These are phyloP conservation scores for Zychaea mexicana DNA, from an alignment of 371 early-diverging fungal species.

Conservation along the genomic window DNA sequence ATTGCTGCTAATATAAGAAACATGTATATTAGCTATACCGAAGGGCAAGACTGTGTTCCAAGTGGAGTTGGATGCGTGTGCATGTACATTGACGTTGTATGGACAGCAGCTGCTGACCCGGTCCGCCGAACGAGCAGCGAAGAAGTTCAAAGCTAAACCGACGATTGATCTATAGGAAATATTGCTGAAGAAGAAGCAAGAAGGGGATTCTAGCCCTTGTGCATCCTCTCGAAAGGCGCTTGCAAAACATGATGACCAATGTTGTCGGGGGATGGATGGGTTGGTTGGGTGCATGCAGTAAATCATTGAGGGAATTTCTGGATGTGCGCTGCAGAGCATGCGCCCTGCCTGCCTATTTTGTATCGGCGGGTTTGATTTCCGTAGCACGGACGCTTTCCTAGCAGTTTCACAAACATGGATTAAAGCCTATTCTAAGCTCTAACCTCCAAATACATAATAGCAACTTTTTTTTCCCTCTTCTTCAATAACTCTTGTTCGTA, in stretches of 20 bases:
- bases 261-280: background rate
- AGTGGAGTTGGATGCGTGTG: constrained; percentile 44
- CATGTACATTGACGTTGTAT: constrained; percentile 63
- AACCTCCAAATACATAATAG: background rate
- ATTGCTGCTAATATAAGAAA: background rate
- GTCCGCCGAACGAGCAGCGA: constrained; percentile 78
- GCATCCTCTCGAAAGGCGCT: too few species aligned
- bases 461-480: background rate
- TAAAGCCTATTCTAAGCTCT: background rate
- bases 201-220: background rate
- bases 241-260: background rate
- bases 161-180: constrained; percentile 70
- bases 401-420: constrained; percentile 4
- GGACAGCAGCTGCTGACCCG: constrained; percentile 81
- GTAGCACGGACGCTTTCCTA: constrained; percentile 3
- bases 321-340: background rate
- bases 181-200: background rate
- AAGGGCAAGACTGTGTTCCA: constrained; percentile 79
- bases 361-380: constrained; percentile 2
- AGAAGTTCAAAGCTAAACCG: constrained; percentile 87
- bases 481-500: background rate
- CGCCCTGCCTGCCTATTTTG: constrained; percentile 3
- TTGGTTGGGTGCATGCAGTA: background rate
- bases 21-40: constrained; percentile 62
- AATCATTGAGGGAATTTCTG: constrained; percentile 1